Evolutionary conservation across 495 filamentous ascomycete genomes (phyloP), one percentile per base, ranked within the genome.

Genomic region (Talaromyces wortmannii): DNA sequence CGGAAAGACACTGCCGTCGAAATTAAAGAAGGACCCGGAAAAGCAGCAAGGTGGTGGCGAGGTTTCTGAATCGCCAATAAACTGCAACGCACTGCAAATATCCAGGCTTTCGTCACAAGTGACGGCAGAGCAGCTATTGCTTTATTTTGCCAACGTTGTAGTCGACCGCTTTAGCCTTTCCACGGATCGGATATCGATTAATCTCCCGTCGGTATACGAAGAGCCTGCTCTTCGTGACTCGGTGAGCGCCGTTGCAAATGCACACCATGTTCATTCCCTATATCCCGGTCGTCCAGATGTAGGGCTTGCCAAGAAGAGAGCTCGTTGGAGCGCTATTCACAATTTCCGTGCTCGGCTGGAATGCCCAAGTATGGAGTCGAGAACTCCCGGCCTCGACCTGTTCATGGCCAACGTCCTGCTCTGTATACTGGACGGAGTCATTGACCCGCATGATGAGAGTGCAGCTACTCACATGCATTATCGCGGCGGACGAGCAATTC

Each of bases 341-440:
- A 59, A 63, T 42, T 66, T 63, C 15, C 58, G 63, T 32, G 57
- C 59, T 18, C 65, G 63, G 5, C 17, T 58, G 60, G 57, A 63
- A 54, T 32, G 30, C 33, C 30, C 48, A 42, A 17, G 2, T 55
- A 58, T 44, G 52, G 58, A 15, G 32, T 57, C 7, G 57, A 50
- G 47, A 45, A 52, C 31, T 61, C 52, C 8, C 52, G 61, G 47
- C 6, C 16, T 50, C 7, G 55, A 59, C n/a, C 53, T 73, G 5
- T 61, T 73, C 15, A 66, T 70, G 43, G 63, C 68, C 23, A 70
- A 71, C 43, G 61, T 73, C 18, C 59, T 73, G 0, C 61, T 73
- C 2, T 73, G 69, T 55, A 70, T 73, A 18, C 50, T 71, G 6
- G 70, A 73, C 46, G 68, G 70, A 13, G 66, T 67, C 29, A 65